phyloP scores from a whole-genome alignment of 208 protist species.

The Herpetomonas samuelpessoai region DNA sequence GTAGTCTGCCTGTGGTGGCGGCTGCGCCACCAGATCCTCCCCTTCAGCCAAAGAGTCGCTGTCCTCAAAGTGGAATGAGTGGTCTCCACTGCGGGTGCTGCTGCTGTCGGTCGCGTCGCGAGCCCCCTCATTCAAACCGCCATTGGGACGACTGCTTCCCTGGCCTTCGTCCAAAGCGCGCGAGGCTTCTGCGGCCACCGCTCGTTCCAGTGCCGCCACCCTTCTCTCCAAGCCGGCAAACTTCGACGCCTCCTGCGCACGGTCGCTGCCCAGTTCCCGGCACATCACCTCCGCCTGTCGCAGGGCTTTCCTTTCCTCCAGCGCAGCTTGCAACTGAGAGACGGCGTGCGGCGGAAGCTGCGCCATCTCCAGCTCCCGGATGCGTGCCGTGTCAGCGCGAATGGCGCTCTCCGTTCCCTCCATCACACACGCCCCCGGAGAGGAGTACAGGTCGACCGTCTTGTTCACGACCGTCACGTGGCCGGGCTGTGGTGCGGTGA shows the following conservation, averaged over 20 bases:
- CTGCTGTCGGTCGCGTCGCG: too few relatives aligned
- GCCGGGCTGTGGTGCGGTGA: constrained; percentile 25
- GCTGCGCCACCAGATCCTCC: too few relatives aligned
- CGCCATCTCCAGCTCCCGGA: constrained; percentile 27
- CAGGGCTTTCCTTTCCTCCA: not conserved
- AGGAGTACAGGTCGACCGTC: constrained; percentile 78
- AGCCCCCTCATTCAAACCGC: too few relatives aligned
- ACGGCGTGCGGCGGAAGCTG: not conserved
- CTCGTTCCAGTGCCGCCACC: too few relatives aligned
- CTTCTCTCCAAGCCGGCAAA: too few relatives aligned
- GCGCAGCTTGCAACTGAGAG: constrained; percentile 2
- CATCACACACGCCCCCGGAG: constrained; percentile 65
- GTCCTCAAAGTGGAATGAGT: not conserved
- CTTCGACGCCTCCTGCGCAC: too few relatives aligned
- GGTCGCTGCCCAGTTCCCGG: too few relatives aligned
- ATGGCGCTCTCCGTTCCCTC: constrained; percentile 40
- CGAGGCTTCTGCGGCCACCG: too few relatives aligned
- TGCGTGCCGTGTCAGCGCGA: constrained; percentile 25
- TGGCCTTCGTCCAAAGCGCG: too few relatives aligned
- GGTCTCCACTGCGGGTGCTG: not conserved
- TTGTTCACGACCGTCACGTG: constrained; percentile 28
- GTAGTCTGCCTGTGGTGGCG: too few relatives aligned
- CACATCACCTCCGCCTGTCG: not conserved
- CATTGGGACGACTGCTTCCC: too few relatives aligned
- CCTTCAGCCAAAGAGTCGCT: too few relatives aligned